These are phyloP conservation scores for Mortierella sp. DNA, from an alignment of 371 early-diverging fungal genomes.

Conservation along the genomic window DNA sequence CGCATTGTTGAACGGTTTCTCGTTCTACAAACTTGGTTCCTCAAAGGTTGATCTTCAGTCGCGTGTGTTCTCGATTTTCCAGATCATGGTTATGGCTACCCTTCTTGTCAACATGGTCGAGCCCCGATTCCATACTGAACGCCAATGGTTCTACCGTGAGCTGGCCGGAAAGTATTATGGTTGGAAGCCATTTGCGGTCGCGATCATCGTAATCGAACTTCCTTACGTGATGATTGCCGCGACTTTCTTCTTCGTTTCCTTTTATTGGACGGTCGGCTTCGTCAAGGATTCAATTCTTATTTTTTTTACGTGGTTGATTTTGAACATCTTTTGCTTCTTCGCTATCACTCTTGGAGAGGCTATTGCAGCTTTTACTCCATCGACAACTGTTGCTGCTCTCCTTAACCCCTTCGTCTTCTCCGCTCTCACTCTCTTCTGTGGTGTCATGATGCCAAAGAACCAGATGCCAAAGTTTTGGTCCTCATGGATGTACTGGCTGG, in stretches of 20 bases:
- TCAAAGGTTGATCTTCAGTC: constrained; percentile 76
- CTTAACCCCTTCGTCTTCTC: constrained; percentile 81
- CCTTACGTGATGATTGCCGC: constrained; percentile 70
- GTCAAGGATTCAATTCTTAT: constrained; percentile 63
- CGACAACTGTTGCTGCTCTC: constrained; percentile 70
- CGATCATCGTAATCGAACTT: constrained; percentile 71
- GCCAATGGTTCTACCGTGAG: constrained; percentile 78
- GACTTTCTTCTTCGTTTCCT: constrained; percentile 71
- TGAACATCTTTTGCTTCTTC: constrained; percentile 73
- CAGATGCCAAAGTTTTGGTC: constrained; percentile 84
- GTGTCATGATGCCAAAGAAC: constrained; percentile 75
- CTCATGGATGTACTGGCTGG: constrained; percentile 85
- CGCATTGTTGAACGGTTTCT: constrained; percentile 78
- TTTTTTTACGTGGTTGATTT: constrained; percentile 74
- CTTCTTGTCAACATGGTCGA: constrained; percentile 78
- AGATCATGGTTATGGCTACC: constrained; percentile 71
- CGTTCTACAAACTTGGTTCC: constrained; percentile 73
- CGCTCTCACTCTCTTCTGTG: constrained; percentile 78
- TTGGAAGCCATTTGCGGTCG: constrained; percentile 73
- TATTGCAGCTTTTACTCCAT: constrained; percentile 77
- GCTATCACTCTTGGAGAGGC: constrained; percentile 79
- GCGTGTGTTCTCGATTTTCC: constrained; percentile 79
- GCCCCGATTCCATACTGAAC: constrained; percentile 79
- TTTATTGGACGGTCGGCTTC: constrained; percentile 83
- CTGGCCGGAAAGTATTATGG: constrained; percentile 79